Evolutionary conservation across 371 early-diverging fungal genomes (phyloP).

Genomic region (Apophysomyces variabilis): DNA sequence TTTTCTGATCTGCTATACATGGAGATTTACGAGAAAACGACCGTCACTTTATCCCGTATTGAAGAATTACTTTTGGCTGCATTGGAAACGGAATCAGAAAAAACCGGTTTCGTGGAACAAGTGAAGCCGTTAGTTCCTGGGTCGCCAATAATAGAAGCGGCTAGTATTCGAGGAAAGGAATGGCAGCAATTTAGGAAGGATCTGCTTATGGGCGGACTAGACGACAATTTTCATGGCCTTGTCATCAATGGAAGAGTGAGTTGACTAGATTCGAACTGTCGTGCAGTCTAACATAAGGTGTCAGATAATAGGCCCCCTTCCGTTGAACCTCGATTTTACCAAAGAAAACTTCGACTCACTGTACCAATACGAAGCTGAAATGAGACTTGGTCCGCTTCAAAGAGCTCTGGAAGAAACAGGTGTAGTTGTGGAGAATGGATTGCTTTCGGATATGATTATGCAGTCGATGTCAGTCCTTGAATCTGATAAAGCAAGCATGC

Average conservation of each 20-base stretch:
- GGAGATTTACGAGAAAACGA: slow-evolving; percentile 8
- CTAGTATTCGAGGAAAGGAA: slow-evolving; percentile 7
- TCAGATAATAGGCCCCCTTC: slow-evolving; percentile 61
- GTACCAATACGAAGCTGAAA: slow-evolving; percentile 44
- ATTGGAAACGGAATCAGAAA: slow-evolving; percentile 4
- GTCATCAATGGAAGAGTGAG: slow-evolving; percentile 49
- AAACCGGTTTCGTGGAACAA: slow-evolving; percentile 23
- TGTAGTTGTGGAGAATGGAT: neutral
- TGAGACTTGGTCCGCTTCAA: slow-evolving; percentile 42
- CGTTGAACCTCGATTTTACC: slow-evolving; percentile 37
- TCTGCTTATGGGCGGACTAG: slow-evolving; percentile 21
- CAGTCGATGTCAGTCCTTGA: slow-evolving; percentile 32
- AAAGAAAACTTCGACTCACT: slow-evolving; percentile 57
- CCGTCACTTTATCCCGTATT: slow-evolving; percentile 2
- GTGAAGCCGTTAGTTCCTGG: slow-evolving; percentile 37
- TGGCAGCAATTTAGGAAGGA: neutral
- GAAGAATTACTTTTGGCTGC: slow-evolving; percentile 13
- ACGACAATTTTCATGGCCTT: slow-evolving; percentile 28
- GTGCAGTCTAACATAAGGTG: slow-evolving; percentile 3
- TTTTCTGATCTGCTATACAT: slow-evolving; percentile 24
- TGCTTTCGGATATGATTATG: slow-evolving; percentile 29
- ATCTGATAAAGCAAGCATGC: slow-evolving; percentile 26
- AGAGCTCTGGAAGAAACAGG: slow-evolving; percentile 27
- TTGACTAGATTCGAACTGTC: neutral
- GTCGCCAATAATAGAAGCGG: slow-evolving; percentile 38